Conservation (phyloP, 345 rosid genomes). For the Psidium guajava region DNA sequence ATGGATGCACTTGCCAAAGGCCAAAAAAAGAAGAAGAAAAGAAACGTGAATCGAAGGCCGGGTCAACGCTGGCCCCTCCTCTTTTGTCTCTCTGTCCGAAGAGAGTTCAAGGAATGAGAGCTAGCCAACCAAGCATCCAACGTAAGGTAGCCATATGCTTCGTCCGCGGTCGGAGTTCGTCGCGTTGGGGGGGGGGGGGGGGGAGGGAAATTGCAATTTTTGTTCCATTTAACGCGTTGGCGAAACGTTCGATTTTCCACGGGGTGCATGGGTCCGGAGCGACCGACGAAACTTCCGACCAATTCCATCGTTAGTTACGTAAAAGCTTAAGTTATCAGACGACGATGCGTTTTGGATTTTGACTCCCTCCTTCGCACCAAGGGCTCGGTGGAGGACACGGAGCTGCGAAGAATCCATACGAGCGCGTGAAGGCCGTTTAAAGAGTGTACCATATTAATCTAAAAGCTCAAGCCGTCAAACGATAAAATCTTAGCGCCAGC, state of each 20-base stretch:
- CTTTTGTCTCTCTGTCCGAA: background rate
- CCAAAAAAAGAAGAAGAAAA: background rate
- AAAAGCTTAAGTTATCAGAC: background rate
- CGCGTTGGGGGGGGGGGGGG: background rate
- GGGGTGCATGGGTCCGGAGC: background rate
- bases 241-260: background rate
- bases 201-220: background rate
- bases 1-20: too few species aligned
- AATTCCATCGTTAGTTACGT: too few species aligned
- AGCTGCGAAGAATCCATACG: background rate
- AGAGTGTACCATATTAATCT: background rate
- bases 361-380: background rate
- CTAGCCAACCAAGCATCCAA: background rate
- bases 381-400: background rate
- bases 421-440: background rate
- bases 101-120: background rate
- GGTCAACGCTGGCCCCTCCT: background rate
- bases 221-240: background rate
- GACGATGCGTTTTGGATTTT: accelerated
- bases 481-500: too few species aligned
- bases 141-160: background rate
- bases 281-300: too few species aligned
- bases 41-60: background rate
- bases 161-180: background rate
- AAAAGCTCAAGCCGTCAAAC: background rate